Percentiles rank a stretch among this genome's conserved stretches.
Conservation (phyloP, 2,329 filamentous ascomycete species). For the Botrytis cinerea region DNA sequence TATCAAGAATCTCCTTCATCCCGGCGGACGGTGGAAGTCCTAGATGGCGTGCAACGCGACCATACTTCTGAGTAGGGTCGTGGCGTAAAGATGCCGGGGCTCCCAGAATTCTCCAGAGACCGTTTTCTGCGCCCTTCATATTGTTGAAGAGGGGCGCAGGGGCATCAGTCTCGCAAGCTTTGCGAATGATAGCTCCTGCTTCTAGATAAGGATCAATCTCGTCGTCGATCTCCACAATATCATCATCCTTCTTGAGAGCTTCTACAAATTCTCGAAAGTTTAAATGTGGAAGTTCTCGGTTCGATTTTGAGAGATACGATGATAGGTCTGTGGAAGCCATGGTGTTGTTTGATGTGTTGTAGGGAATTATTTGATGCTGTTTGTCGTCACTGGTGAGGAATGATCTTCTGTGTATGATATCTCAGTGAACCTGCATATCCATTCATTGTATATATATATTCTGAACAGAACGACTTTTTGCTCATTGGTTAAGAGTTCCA, state of each 20-base stretch:
- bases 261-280: too few species aligned
- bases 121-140: conserved; percentile 48
- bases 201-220: conserved; percentile 50
- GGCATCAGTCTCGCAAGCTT: conserved; percentile 48
- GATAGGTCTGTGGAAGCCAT: too few species aligned
- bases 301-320: too few species aligned
- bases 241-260: conserved; percentile 40
- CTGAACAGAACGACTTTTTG: too few species aligned
- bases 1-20: conserved; percentile 47
- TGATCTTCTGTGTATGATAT: too few species aligned
- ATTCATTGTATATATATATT: too few species aligned
- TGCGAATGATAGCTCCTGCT: conserved; percentile 50
- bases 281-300: too few species aligned
- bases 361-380: too few species aligned
- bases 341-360: too few species aligned
- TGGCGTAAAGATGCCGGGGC: conserved; percentile 43
- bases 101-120: conserved; percentile 52
- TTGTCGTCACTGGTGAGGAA: too few species aligned
- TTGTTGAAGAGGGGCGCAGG: conserved; percentile 56
- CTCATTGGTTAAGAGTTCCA: too few species aligned
- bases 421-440: too few species aligned
- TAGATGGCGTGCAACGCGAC: conserved; percentile 40
- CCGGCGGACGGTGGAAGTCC: conserved; percentile 26
- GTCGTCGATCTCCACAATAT: conserved; percentile 48
- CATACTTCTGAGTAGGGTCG: conserved; percentile 42